Conservation (phyloP, 192 early-diverging fungal genomes). For the Oehlia diaphana region DNA sequence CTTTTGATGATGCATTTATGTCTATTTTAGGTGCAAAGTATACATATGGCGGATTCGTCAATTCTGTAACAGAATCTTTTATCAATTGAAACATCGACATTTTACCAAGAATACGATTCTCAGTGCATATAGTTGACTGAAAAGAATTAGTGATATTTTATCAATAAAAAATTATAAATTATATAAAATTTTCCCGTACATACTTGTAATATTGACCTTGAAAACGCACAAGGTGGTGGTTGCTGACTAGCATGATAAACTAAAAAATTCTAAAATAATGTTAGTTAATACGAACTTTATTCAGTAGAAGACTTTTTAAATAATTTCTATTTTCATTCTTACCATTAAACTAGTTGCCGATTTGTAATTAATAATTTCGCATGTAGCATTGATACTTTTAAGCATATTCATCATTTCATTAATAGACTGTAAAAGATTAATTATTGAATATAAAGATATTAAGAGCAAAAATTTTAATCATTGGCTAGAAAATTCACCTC, state of each 20-base stretch:
- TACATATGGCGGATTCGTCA: constrained; percentile 24
- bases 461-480: not conserved
- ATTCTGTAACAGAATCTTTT: constrained; percentile 28
- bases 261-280: constrained; percentile 51
- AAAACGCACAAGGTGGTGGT: constrained; percentile 54
- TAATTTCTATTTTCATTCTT: constrained; percentile 4
- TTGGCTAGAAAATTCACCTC: constrained; percentile 35
- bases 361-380: constrained; percentile 42
- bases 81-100: constrained; percentile 26
- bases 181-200: constrained; percentile 33
- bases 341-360: constrained; percentile 49
- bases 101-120: constrained; percentile 27
- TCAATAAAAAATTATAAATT: not conserved
- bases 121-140: constrained; percentile 26
- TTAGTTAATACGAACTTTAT: not conserved
- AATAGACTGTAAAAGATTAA: constrained; percentile 33
- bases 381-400: constrained; percentile 38
- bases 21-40: constrained; percentile 25
- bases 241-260: constrained; percentile 41
- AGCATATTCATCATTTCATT: constrained; percentile 43
- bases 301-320: not conserved
- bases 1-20: not conserved
- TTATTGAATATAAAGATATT: not conserved
- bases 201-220: constrained; percentile 49
- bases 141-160: not conserved